These are phyloP conservation scores for Cymbopogon citratus DNA, from an alignment of 176 grass and related monocot genomes.

Conservation along the genomic window DNA sequence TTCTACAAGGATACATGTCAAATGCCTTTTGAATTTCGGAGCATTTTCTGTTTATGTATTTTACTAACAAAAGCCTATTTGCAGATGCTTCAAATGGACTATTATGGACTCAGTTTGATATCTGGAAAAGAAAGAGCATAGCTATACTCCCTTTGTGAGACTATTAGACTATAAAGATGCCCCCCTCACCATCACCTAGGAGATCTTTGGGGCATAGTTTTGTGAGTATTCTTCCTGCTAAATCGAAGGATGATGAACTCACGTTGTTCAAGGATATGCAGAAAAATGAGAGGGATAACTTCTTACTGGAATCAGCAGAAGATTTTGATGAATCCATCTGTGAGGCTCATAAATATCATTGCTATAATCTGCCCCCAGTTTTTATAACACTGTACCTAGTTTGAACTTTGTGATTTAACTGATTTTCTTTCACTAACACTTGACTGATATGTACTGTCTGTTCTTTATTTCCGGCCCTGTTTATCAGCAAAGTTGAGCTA, in stretches of 20 bases:
- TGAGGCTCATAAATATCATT: constrained; percentile 32
- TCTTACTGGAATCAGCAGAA: constrained; percentile 65
- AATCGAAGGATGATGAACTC: constrained; percentile 77
- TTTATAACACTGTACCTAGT: constrained; percentile 24
- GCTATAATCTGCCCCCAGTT: constrained; percentile 1
- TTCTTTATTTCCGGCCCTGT: constrained; percentile 26
- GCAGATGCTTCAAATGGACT: constrained; percentile 16
- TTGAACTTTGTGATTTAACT: constrained; percentile 27
- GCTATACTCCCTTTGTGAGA: constrained; percentile 8
- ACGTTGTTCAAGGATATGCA: constrained; percentile 69
- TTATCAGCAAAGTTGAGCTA: constrained; percentile 70
- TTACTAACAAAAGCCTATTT: constrained; percentile 8
- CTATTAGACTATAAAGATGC: constrained; percentile 51
- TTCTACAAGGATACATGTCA: background rate
- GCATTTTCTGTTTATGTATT: background rate
- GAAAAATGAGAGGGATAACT: constrained; percentile 68
- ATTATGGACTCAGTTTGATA: constrained; percentile 26
- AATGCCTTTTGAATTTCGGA: constrained; percentile 9
- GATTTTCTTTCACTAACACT: background rate
- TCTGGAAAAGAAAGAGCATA: constrained; percentile 30
- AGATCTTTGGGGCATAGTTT: constrained; percentile 63
- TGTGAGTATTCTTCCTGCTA: constrained; percentile 41
- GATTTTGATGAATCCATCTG: constrained; percentile 89
- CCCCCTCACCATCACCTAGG: constrained; percentile 53
- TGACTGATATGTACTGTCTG: constrained; percentile 34